A percentile compares a stretch with the other conserved stretches of the same genome.
phyloP scores from a whole-genome alignment of 257 asterid species.

The Solanum pinnatisectum region DNA sequence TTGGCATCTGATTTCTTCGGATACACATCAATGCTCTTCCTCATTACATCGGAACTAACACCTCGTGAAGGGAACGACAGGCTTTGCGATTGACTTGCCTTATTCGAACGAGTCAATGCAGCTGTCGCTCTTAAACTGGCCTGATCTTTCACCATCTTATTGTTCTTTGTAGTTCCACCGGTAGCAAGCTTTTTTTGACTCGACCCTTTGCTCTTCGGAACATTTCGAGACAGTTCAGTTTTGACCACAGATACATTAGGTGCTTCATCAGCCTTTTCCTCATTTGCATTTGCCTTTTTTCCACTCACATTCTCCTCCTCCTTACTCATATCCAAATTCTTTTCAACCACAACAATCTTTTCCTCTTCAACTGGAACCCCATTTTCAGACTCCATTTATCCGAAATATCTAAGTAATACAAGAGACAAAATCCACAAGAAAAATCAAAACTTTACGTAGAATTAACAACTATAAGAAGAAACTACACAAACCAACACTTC shows the following conservation, averaged over 20 bases:
- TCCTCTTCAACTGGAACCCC: slow-evolving; percentile 44
- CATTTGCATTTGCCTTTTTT: slow-evolving; percentile 19
- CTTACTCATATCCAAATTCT: slow-evolving; percentile 4
- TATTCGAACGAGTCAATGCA: slow-evolving; percentile 32
- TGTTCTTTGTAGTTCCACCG: slow-evolving; percentile 17
- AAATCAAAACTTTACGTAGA: background rate
- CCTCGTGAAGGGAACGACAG: slow-evolving; percentile 38
- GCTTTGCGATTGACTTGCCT: slow-evolving; percentile 43
- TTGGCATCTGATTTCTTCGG: slow-evolving; percentile 33
- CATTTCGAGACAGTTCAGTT: slow-evolving; percentile 12
- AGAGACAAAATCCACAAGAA: background rate
- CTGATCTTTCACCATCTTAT: slow-evolving; percentile 25
- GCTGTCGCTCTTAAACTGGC: slow-evolving; percentile 26
- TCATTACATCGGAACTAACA: slow-evolving; percentile 40
- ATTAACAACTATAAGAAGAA: background rate
- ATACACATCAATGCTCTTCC: slow-evolving; percentile 36
- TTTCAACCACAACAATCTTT: slow-evolving; percentile 12
- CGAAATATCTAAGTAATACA: background rate
- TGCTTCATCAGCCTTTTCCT: background rate
- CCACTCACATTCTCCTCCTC: slow-evolving; percentile 16
- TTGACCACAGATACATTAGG: slow-evolving; percentile 12
- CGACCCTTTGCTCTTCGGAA: slow-evolving; percentile 16
- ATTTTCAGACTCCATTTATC: slow-evolving; percentile 47
- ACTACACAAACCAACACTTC: background rate
- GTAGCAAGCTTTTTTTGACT: slow-evolving; percentile 5